Evolutionary conservation across 495 filamentous ascomycete genomes (phyloP), one percentile per base, ranked within the genome.

Genomic region (Penicillium subrubescens): DNA sequence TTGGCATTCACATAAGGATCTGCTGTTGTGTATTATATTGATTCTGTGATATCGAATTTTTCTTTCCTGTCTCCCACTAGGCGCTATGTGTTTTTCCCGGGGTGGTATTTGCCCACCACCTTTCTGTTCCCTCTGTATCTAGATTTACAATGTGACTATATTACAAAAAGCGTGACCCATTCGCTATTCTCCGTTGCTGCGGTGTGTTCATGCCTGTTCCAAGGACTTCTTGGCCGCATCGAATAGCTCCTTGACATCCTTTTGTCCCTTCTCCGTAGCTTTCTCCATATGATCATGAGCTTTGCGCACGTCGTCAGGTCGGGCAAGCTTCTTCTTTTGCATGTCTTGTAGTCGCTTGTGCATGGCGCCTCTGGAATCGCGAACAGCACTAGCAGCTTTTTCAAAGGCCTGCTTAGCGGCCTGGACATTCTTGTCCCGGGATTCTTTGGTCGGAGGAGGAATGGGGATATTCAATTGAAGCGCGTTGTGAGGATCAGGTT

Each of bases 211-310:
- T 52, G 59, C 67, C 48, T 79, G 76, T 65, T 87, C 85, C 72
- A 89, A 73, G 15, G 76, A 79, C 77, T 87, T 89, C 73, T 84
- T 83, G 12, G 84, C 83, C 31, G 80, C 80, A 66, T 94, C 91
- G 72, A 92, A 89, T 35, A 86, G 75, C 61, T 82, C 83, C 75
- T 89, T 89, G 17, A 93, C 85, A 63, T 87, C 88, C 62, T 79
- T 84, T 68, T 87, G 83, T 56, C 85, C 83, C 71, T 88, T 88
- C 63, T 93, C 89, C 41, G 90, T 86, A 60, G 91, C 67, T 78
- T 92, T 92, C 69, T 93, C 89, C 84, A 93, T 84, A 79, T 86
- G 83, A 54, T 86, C 83, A 48, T 87, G 82, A 8, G 89, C 86
- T 71, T 86, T 89, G 66, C 85, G 80, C 71, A 88, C 77, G 73